Evolutionary conservation across 345 rosid species (phyloP), one percentile per base, ranked within the genome.

Genomic region (Salix udensis): DNA sequence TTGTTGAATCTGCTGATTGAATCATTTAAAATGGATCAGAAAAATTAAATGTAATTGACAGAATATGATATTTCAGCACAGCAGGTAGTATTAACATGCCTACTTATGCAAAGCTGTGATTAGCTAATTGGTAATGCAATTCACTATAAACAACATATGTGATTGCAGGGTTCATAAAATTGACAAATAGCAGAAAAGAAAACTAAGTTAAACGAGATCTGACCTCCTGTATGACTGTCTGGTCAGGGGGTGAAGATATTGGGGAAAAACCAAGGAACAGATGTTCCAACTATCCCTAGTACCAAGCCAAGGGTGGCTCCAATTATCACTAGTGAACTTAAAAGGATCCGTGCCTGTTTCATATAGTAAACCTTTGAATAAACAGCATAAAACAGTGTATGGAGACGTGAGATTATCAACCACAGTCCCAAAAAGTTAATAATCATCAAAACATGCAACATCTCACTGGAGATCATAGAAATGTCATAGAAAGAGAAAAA

Each of bases 271-370:
- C 88, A 82, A 67, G 95, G 97, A 79, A 95, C 84, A 70, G 83
- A 78, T 39, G 89, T 86, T 77, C 93, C 97, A 72, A 87, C 77
- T 69, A 67, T 76, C 77, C 90, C 97, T 12, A 93, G 73, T 31
- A 81, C 80, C 74, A 89, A 39, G 72, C 98, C 96, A 67, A 86
- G 78, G 8, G 88, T 84, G 39, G 90, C 87, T 31, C 93, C 97
- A 64, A 89, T 91, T 39, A 88, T 80, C 71, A 89, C 73, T 24
- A 93, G 94, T 15, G 98, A 95, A 81, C 91, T 93, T 46, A 91
- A 83, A 82, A 95, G 87, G 90, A 77, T 84, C 78, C 91, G 88
- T 55, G 96, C 94, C 97, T 94, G 84, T 78, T 82, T 74, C n/a
- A 80, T 30, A 55, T 39, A n/a, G 77, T 68, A 80, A 65, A 62